A percentile compares a stretch with the other conserved stretches of the same genome.
These are phyloP conservation scores for Fraxinus excelsior DNA, from an alignment of 257 asterid species.

Conservation along the genomic window DNA sequence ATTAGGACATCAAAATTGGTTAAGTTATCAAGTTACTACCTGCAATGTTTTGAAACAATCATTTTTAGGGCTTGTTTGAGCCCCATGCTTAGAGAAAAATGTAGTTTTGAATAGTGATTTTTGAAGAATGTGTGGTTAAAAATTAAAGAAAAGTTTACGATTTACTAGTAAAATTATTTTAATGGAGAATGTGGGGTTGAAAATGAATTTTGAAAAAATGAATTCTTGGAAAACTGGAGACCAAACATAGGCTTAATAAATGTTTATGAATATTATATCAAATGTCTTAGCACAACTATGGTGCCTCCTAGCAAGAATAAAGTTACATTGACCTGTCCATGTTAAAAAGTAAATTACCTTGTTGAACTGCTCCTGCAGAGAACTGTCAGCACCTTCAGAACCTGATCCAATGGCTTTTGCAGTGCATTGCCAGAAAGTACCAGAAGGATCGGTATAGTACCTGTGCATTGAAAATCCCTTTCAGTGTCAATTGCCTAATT, in stretches of 20 bases:
- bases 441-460: conserved; percentile 90
- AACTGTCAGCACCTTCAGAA: conserved; percentile 98
- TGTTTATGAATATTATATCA: background rate
- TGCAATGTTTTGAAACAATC: background rate
- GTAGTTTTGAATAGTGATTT: no score
- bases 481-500: conserved; percentile 11
- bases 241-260: no score
- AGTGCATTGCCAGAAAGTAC: conserved; percentile 97
- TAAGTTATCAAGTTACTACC: background rate
- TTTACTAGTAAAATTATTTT: no score
- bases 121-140: no score
- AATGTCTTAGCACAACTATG: background rate
- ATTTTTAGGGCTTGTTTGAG: background rate
- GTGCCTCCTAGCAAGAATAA: background rate
- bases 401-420: conserved; percentile 97
- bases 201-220: no score
- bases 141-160: no score
- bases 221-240: no score
- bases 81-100: no score
- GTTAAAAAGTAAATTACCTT: conserved; percentile 43
- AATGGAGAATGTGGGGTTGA: no score
- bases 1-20: background rate
- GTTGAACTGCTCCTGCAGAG: conserved; percentile 92
- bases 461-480: conserved; percentile 38
- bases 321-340: background rate